Evolutionary conservation across 2,329 filamentous ascomycete species (phyloP), one percentile per base, ranked within the genome.

Genomic region (Penicillium occitanis): DNA sequence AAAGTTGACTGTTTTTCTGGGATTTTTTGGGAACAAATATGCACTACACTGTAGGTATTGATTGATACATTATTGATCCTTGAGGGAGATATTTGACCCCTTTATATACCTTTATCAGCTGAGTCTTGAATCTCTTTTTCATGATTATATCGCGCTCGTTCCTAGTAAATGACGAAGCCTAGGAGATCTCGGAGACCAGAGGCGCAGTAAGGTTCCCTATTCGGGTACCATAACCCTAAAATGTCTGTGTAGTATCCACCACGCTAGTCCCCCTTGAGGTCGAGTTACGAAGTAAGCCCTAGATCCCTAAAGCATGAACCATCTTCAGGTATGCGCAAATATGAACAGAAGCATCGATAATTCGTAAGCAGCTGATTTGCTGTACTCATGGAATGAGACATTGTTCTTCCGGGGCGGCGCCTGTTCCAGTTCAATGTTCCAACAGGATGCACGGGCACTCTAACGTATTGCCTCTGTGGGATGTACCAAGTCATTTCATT

Each of bases 191-290:
- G 46, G 22, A 6, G n/a, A 46, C n/a, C 13, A 19, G 57, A 60
- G 28, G 40, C 7, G 46, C 55, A 37, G 25, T 51, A 28, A 3
- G 19, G 48, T 30, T 59, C 7, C 59, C 44, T 64, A 58, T 60
- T 64, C 35, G 64, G 60, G 64, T 13, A 53, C 46, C 37, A 37
- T 58, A 22, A 10, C 42, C 58, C 19, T 50, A 46, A 64, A 44
- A 30, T 60, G 13, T 44, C 19, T 30, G 13, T 1, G 19, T 14
- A 13, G 28, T 42, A 42, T 48, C 59, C 37, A 61, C 61, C 19
- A 25, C 44, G 59, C 42, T 62, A 62, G 44, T 35, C 59, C n/a
- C n/a, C 2, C 8, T 62, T 50, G 13, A n/a, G 59, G 28, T 44
- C 35, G 35, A 44, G 19, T 42, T 60, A 60, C 57, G 57, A 60